Conservation (phyloP, 441 rosid species). For the Capsella rubella region DNA sequence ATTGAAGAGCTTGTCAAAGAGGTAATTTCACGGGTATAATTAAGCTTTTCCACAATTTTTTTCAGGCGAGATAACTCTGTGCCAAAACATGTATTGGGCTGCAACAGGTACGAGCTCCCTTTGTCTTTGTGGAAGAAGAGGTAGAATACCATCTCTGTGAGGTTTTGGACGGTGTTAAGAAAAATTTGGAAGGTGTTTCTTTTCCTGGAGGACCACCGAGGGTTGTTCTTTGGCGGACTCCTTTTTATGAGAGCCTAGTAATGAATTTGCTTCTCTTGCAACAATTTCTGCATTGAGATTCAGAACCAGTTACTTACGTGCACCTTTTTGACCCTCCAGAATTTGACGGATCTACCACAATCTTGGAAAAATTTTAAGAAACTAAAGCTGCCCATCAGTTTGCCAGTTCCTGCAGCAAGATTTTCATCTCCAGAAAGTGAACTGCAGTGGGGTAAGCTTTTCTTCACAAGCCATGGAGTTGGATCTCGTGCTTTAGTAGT, state of each 20-base stretch:
- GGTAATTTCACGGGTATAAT: constrained; percentile 48
- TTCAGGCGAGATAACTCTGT: constrained; percentile 30
- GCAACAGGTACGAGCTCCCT: constrained; percentile 69
- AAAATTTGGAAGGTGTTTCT: constrained; percentile 44
- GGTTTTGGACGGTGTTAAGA: constrained; percentile 52
- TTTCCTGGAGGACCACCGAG: constrained; percentile 44
- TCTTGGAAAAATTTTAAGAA: constrained; percentile 68
- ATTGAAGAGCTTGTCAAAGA: constrained; percentile 63
- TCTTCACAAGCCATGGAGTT: constrained; percentile 17
- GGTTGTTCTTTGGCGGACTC: constrained; percentile 67
- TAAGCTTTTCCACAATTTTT: constrained; percentile 28
- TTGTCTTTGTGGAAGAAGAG: constrained; percentile 75
- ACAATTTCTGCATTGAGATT: background rate
- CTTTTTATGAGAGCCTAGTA: constrained; percentile 81
- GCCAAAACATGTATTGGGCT: constrained; percentile 23
- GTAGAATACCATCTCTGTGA: constrained; percentile 66
- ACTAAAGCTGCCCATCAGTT: constrained; percentile 52
- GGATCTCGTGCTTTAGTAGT: constrained; percentile 10
- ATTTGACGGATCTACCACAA: constrained; percentile 60
- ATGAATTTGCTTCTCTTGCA: constrained; percentile 25
- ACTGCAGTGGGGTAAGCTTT: constrained; percentile 74
- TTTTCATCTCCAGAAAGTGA: constrained; percentile 49
- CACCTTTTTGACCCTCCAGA: constrained; percentile 49
- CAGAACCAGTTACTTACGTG: constrained; percentile 11
- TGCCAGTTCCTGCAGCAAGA: constrained; percentile 56